Evolutionary conservation across 257 asterid genomes (phyloP), one percentile per base, ranked within the genome.

Genomic region (Plectranthus barbatus): DNA sequence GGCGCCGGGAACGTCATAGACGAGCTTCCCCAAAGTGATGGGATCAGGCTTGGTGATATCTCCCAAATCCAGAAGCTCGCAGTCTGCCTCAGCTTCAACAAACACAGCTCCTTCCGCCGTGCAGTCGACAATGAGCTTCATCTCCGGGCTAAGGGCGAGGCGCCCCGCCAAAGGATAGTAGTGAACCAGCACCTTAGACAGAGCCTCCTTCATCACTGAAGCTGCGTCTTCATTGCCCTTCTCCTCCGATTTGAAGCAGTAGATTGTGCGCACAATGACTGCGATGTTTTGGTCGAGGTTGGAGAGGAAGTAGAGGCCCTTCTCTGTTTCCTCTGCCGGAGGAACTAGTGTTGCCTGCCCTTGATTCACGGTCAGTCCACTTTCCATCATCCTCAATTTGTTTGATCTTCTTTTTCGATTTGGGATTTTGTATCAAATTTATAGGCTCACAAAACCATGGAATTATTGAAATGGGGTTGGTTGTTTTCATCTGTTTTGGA

Each of bases 231-330:
- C 88, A 10, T 83, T 81, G 29, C 90, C 90, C 7, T 23, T 71
- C 42, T 80, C 87, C 12, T 67, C 82, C 0, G 95, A 84, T 37
- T 84, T 84, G 17, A 88, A 91, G 77, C 92, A 76, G 79, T 91
- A 88, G 47, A 91, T 81, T 0, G 98, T 91, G 0, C 95, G 88
- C 9, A 91, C 94, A 1, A 85, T 66, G 9, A 86, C 94, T 0
- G 95, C 96, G 0, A 91, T 88, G 67, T 91, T 91, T 76, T 91
- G 98, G 57, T 91, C 98, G 1, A 91, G 79, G 52, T 88, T 88
- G 1, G 96, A 91, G 11, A 88, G 71, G 76, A 78, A 86, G 71
- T 91, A 86, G 34, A 62, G 72, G 9, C 87, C 86, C 10, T 74
- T 86, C 44, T 24, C 46, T 11, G 93, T 91, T 50, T 81, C 84